These are phyloP conservation scores for Trichoderma pleuroti DNA, from an alignment of 2,329 filamentous ascomycete species.

Conservation along the genomic window DNA sequence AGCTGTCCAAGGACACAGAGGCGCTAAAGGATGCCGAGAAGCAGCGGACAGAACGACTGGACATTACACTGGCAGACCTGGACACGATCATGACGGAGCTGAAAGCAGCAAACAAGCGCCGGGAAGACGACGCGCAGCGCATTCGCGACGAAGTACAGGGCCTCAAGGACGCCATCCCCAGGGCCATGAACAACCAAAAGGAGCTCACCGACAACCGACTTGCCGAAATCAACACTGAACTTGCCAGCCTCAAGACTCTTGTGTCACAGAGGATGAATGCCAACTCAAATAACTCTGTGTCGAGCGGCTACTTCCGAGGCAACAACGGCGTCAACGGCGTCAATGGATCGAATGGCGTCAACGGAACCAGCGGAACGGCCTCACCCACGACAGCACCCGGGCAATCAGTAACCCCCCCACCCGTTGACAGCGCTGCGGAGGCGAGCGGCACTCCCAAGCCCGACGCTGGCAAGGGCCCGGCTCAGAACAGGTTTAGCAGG, in stretches of 20 bases:
- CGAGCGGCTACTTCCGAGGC: slow-evolving; percentile 26
- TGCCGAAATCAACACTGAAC: slow-evolving; percentile 79
- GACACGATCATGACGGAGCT: slow-evolving; percentile 78
- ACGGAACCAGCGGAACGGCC: slow-evolving; percentile 24
- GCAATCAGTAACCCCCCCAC: neutral
- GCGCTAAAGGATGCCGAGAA: slow-evolving; percentile 83
- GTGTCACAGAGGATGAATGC: slow-evolving; percentile 62
- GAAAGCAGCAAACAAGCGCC: slow-evolving; percentile 73
- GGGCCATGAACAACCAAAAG: slow-evolving; percentile 83
- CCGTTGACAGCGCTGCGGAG: slow-evolving; percentile 24
- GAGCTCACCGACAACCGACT: slow-evolving; percentile 76
- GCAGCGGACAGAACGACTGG: slow-evolving; percentile 76
- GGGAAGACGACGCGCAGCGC: slow-evolving; percentile 83
- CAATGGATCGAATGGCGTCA: slow-evolving; percentile 5
- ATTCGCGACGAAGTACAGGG: slow-evolving; percentile 82
- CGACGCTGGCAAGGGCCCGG: slow-evolving; percentile 34
- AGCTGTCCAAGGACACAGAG: slow-evolving; percentile 85
- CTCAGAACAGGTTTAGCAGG: slow-evolving; percentile 30
- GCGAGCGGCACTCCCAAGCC: slow-evolving; percentile 27
- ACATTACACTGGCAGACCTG: slow-evolving; percentile 76
- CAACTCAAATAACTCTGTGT: slow-evolving; percentile 25
- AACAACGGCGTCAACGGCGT: slow-evolving; percentile 18
- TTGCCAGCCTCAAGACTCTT: slow-evolving; percentile 89
- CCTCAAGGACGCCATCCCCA: slow-evolving; percentile 81
- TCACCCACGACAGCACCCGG: slow-evolving; percentile 20